Evolutionary conservation across 2,329 filamentous ascomycete species (phyloP), one percentile per base, ranked within the genome.

Genomic region (Davidsoniella eucalypti): DNA sequence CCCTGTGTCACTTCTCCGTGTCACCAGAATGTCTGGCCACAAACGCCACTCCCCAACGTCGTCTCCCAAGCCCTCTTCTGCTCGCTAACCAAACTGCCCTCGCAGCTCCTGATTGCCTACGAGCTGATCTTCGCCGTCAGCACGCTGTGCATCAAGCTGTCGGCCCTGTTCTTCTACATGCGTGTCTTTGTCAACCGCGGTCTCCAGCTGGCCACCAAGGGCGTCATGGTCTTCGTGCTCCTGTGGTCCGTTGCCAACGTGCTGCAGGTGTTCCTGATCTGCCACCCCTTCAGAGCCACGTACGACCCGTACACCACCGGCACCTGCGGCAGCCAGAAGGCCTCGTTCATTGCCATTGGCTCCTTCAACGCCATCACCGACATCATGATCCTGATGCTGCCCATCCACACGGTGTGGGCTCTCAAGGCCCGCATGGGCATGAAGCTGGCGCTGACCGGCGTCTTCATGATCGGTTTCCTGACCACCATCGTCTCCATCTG

Each of bases 161-260:
- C 63, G 44, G 65, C 69, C 29, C 52, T 69, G 39, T 58, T 61
- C 38, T 68, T 69, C 55, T 69, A 69, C 52, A 58, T 64, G n/a
- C 63, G 65, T n/a, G 59, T 69, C 5, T 66, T 67, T 44, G 61
- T 60, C n/a, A 61, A 61, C 46, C 49, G 55, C 2, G 46, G 53
- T 10, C 54, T 66, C 54, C 59, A 63, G 5, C 44, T 57, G 6
- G 55, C 55, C n/a, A 63, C 60, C 43, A 61, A 59, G 21, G 49
- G 58, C 6, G 55, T 57, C 29, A 60, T 63, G 52, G 53, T 56
- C 16, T 59, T 64, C 44, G 60, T 64, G 18, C 54, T 58, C 23
- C 52, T 60, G 38, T 58, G 61, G 61, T 53, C 50, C 5, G 10
- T 53, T 25, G 56, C 46, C 21, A 59, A 58, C n/a, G 51, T 61